Conservation (phyloP, 1,139 yeast species). For the Suhomyces taliae region DNA sequence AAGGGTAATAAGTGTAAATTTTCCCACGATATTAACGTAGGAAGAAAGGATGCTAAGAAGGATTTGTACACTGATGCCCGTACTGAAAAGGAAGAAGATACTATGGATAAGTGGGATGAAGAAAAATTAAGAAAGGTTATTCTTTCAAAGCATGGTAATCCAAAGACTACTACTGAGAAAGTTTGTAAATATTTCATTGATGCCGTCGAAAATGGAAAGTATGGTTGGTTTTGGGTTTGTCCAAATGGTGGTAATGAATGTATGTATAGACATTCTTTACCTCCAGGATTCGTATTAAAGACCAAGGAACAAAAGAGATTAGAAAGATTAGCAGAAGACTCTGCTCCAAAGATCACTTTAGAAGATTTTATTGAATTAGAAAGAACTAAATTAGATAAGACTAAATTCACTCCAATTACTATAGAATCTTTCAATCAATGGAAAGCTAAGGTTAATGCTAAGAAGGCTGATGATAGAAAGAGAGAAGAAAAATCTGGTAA, state of each 20-base stretch:
- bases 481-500: slow-evolving; percentile 47
- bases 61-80: slow-evolving; percentile 93
- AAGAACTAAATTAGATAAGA: slow-evolving; percentile 78
- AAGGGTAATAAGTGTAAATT: slow-evolving; percentile 93
- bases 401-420: slow-evolving; percentile 84
- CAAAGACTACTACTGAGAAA: slow-evolving; percentile 89
- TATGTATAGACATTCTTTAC: slow-evolving; percentile 94
- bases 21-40: slow-evolving; percentile 85
- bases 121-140: slow-evolving; percentile 87
- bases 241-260: slow-evolving; percentile 93
- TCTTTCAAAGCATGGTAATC: slow-evolving; percentile 90
- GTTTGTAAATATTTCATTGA: slow-evolving; percentile 93
- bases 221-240: slow-evolving; percentile 99
- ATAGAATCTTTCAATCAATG: slow-evolving; percentile 78
- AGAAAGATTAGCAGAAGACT: slow-evolving; percentile 82
- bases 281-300: slow-evolving; percentile 94
- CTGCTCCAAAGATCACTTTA: slow-evolving; percentile 85
- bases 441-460: slow-evolving; percentile 69
- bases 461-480: slow-evolving; percentile 60
- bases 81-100: slow-evolving; percentile 67
- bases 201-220: slow-evolving; percentile 95
- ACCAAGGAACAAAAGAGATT: slow-evolving; percentile 93
- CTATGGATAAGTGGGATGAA: slow-evolving; percentile 98
- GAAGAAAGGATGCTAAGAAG: slow-evolving; percentile 85
- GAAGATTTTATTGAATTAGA: slow-evolving; percentile 97